A percentile compares a stretch with the other conserved stretches of the same genome.
Conservation (phyloP, 768 basidiomycete genomes). For the Leucogyrophana mollusca region DNA sequence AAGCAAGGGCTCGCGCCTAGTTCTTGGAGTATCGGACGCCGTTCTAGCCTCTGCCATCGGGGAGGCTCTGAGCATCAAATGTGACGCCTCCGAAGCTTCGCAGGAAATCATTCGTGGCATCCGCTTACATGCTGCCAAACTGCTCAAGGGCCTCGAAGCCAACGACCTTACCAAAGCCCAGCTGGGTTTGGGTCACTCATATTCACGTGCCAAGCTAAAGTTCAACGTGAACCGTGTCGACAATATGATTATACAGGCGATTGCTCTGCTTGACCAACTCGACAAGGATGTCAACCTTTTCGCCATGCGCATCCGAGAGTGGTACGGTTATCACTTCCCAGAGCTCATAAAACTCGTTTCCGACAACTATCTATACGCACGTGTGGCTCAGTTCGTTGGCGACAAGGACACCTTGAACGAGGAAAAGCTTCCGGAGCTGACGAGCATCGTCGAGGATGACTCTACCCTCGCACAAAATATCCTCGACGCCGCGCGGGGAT, state of each 20-base stretch:
- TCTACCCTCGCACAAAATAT: slow-evolving; percentile 87
- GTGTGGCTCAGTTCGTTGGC: slow-evolving; percentile 80
- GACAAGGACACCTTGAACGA: slow-evolving; percentile 81
- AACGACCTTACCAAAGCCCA: slow-evolving; percentile 92
- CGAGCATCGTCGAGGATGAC: slow-evolving; percentile 81
- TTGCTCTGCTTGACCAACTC: slow-evolving; percentile 95
- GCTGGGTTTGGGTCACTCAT: slow-evolving; percentile 95
- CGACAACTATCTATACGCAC: slow-evolving; percentile 94
- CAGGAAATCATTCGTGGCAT: slow-evolving; percentile 90
- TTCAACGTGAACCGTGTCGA: slow-evolving; percentile 96
- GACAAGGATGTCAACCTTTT: slow-evolving; percentile 99
- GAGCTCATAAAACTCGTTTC: slow-evolving; percentile 92
- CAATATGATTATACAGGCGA: slow-evolving; percentile 99
- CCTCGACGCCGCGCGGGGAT: slow-evolving; percentile 89
- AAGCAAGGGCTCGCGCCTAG: slow-evolving; percentile 64
- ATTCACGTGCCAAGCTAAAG: slow-evolving; percentile 96
- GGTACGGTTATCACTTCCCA: slow-evolving; percentile 99
- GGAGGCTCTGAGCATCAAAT: slow-evolving; percentile 65
- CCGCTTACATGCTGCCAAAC: slow-evolving; percentile 85
- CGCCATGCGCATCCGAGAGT: slow-evolving; percentile 96
- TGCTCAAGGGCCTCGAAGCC: slow-evolving; percentile 84
- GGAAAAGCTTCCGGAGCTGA: slow-evolving; percentile 76
- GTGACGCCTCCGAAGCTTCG: slow-evolving; percentile 78
- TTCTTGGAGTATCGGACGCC: slow-evolving; percentile 78
- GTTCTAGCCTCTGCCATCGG: slow-evolving; percentile 77